Percentiles rank a stretch among this genome's conserved stretches.
phyloP scores from a whole-genome alignment of 23 red algal genomes.

The Gracilariopsis chorda region DNA sequence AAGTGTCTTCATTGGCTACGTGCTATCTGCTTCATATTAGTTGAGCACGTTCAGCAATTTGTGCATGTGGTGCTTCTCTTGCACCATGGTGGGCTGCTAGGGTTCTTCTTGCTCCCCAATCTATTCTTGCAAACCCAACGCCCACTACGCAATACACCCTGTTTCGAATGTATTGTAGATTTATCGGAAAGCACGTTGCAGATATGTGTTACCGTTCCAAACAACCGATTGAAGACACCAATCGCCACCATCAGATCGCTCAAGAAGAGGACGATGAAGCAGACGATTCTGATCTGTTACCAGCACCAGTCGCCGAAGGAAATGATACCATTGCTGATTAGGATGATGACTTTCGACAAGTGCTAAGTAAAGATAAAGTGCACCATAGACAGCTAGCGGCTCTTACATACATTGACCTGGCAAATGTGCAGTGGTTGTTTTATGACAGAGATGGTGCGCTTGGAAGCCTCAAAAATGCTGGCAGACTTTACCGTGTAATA shows the following conservation, averaged over 20 bases:
- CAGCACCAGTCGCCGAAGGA: background rate
- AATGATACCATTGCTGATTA: slow-evolving; percentile 15
- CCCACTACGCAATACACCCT: slow-evolving; percentile 16
- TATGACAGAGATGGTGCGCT: slow-evolving; percentile 73
- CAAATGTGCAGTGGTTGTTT: slow-evolving; percentile 13
- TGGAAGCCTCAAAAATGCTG: slow-evolving; percentile 9
- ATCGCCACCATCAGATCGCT: no score
- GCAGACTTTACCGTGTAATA: background rate
- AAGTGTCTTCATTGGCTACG: slow-evolving; percentile 10
- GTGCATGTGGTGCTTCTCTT: background rate
- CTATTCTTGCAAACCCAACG: slow-evolving; percentile 4
- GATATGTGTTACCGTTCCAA: slow-evolving; percentile 5
- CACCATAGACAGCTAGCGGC: slow-evolving; percentile 7
- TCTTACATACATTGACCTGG: slow-evolving; percentile 31
- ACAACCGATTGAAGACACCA: background rate
- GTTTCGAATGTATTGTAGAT: slow-evolving; percentile 22
- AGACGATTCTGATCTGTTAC: slow-evolving; percentile 7
- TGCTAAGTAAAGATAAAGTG: background rate
- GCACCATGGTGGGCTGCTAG: slow-evolving; percentile 64
- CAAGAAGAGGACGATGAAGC: background rate
- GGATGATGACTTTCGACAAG: slow-evolving; percentile 18
- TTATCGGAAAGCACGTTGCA: slow-evolving; percentile 48
- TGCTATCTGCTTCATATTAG: slow-evolving; percentile 34
- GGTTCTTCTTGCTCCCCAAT: slow-evolving; percentile 26
- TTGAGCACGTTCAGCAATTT: slow-evolving; percentile 29